A percentile compares a stretch with the other conserved stretches of the same genome.
These are phyloP conservation scores for Geotrichum candidum DNA, from an alignment of 1,139 yeast genomes.

Conservation along the genomic window DNA sequence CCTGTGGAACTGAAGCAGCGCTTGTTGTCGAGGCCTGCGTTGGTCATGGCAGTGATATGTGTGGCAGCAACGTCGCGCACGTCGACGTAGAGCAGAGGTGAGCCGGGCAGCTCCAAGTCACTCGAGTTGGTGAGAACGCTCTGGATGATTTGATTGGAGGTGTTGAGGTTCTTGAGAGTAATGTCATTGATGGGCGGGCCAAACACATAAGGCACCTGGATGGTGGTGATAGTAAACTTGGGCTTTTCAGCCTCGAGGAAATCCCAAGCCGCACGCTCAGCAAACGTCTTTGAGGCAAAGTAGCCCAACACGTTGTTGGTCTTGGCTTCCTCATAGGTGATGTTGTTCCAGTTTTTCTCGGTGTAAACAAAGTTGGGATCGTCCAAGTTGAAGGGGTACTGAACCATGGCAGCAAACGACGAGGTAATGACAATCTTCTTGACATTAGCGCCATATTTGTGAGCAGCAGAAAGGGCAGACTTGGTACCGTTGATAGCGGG, in stretches of 20 bases:
- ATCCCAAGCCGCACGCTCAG: conserved; percentile 43
- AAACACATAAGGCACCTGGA: conserved; percentile 43
- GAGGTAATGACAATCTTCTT: conserved; percentile 51
- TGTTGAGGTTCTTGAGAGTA: conserved; percentile 27
- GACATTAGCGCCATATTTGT: conserved; percentile 43
- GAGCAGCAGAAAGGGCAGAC: conserved; percentile 40
- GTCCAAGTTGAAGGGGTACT: conserved; percentile 34
- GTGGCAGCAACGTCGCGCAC: conserved; percentile 17
- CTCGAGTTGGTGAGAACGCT: conserved; percentile 18
- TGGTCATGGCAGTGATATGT: conserved; percentile 20
- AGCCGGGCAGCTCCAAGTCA: not conserved
- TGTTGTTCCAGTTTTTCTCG: conserved; percentile 39
- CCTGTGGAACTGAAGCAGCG: conserved; percentile 38
- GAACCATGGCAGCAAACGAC: conserved; percentile 45
- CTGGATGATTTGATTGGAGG: conserved; percentile 21
- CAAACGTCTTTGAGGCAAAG: conserved; percentile 36
- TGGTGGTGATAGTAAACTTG: conserved; percentile 37
- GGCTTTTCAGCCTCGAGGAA: conserved; percentile 36
- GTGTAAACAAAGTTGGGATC: conserved; percentile 25
- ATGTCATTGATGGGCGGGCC: conserved; percentile 41
- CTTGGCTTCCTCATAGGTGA: conserved; percentile 34
- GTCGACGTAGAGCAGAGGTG: conserved; percentile 10
- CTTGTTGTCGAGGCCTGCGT: conserved; percentile 32
- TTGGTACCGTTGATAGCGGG: conserved; percentile 51
- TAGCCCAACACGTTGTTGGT: conserved; percentile 27